Percentiles rank a stretch among this genome's conserved stretches.
These are phyloP conservation scores for Quercus wislizeni DNA, from an alignment of 306 rosid species.

Conservation along the genomic window DNA sequence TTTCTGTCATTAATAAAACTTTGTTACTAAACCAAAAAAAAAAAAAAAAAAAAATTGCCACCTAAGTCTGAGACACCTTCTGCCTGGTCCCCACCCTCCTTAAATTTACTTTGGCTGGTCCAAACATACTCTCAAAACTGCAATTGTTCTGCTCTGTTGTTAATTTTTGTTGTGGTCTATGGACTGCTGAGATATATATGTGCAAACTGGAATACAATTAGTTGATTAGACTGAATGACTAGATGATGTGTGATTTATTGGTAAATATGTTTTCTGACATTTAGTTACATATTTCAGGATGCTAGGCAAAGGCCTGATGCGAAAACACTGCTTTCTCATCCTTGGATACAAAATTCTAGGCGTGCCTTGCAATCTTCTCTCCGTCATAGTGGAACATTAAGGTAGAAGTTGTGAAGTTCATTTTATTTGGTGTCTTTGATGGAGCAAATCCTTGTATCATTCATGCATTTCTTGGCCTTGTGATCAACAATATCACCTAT, in stretches of 20 bases:
- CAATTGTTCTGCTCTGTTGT: not conserved
- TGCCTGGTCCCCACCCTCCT: not conserved
- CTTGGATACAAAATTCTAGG: conserved; percentile 86
- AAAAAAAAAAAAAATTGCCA: too few relatives aligned
- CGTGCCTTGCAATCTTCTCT: conserved; percentile 90
- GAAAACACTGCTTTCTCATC: conserved; percentile 88
- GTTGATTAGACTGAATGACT: not conserved
- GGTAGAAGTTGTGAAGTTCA: conserved; percentile 43
- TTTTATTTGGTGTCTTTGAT: conserved; percentile 11
- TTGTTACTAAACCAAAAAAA: too few relatives aligned
- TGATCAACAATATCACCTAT: not conserved
- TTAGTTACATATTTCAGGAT: conserved; percentile 64
- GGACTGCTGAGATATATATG: not conserved
- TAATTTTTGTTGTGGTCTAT: not conserved
- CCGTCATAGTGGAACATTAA: conserved; percentile 85
- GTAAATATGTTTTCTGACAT: conserved; percentile 16
- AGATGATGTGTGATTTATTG: conserved; percentile 5
- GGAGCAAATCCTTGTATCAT: conserved; percentile 5
- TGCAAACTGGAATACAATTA: not conserved
- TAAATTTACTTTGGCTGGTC: not conserved
- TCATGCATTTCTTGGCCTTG: not conserved
- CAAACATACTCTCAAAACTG: not conserved
- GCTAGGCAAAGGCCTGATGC: conserved; percentile 99
- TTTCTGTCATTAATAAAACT: too few relatives aligned
- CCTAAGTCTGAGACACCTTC: not conserved